Conservation (phyloP, 768 basidiomycete species). For the Russula sp. region DNA sequence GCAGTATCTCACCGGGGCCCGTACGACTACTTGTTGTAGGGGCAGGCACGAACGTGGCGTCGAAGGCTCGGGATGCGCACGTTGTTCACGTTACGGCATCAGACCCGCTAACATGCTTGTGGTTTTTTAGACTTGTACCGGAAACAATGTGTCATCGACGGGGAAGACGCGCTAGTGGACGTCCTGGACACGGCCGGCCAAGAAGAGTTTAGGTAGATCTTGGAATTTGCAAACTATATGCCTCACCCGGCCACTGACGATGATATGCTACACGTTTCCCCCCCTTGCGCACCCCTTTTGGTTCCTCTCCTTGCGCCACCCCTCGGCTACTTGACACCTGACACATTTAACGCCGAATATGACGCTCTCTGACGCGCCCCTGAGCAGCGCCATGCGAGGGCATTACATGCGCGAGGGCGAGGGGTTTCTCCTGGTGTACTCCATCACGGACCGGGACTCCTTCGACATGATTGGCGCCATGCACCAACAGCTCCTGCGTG, state of each 20-base stretch:
- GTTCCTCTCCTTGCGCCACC: neutral
- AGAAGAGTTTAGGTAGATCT: constrained; percentile 91
- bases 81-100: constrained; percentile 20
- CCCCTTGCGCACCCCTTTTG: no score
- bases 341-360: no score
- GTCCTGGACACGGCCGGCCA: constrained; percentile 97
- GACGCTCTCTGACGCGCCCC: no score
- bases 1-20: no score
- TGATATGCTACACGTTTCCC: no score
- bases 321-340: neutral
- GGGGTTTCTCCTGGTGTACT: constrained; percentile 96
- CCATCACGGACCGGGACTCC: constrained; percentile 94
- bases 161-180: constrained; percentile 92
- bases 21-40: no score
- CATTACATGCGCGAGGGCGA: constrained; percentile 99
- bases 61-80: neutral
- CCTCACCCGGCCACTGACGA: no score
- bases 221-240: neutral
- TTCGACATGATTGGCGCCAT: constrained; percentile 95
- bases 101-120: neutral
- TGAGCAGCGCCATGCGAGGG: constrained; percentile 86
- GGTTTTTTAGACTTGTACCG: constrained; percentile 81
- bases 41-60: constrained; percentile 11
- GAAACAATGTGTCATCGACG: constrained; percentile 94
- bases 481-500: constrained; percentile 92